phyloP scores from a whole-genome alignment of 495 filamentous ascomycete genomes.

The Hypoxylon cercidicola region DNA sequence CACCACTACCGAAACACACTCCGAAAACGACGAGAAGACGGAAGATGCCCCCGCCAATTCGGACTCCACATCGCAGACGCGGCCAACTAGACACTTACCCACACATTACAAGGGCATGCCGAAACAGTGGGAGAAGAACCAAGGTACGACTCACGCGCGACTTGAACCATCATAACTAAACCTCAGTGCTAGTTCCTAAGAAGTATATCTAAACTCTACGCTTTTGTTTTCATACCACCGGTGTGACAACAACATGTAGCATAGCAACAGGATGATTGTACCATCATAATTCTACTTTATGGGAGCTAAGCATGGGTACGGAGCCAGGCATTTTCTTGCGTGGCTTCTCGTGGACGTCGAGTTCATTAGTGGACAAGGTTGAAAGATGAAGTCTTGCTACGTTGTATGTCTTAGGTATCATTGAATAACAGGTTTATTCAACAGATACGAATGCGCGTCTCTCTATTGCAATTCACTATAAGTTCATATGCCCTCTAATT shows the following conservation, averaged over 20 bases:
- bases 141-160: slow-evolving; percentile 23
- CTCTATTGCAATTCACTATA: neutral
- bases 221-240: neutral
- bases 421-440: neutral
- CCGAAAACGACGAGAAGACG: slow-evolving; percentile 32
- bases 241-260: no score
- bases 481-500: no score
- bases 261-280: neutral
- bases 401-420: neutral
- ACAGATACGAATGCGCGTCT: neutral
- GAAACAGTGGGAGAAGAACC: slow-evolving; percentile 49
- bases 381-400: neutral
- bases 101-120: slow-evolving; percentile 47
- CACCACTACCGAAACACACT: slow-evolving; percentile 13
- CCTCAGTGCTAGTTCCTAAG: slow-evolving; percentile 30
- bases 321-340: neutral
- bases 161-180: slow-evolving; percentile 12
- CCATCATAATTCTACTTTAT: neutral
- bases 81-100: slow-evolving; percentile 22
- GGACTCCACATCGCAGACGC: slow-evolving; percentile 21
- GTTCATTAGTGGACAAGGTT: neutral
- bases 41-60: slow-evolving; percentile 28
- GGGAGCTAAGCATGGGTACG: neutral
- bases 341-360: neutral
- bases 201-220: slow-evolving; percentile 27